Evolutionary conservation across 257 asterid species (phyloP), one percentile per base, ranked within the genome.

Genomic region (Solanum etuberosum): DNA sequence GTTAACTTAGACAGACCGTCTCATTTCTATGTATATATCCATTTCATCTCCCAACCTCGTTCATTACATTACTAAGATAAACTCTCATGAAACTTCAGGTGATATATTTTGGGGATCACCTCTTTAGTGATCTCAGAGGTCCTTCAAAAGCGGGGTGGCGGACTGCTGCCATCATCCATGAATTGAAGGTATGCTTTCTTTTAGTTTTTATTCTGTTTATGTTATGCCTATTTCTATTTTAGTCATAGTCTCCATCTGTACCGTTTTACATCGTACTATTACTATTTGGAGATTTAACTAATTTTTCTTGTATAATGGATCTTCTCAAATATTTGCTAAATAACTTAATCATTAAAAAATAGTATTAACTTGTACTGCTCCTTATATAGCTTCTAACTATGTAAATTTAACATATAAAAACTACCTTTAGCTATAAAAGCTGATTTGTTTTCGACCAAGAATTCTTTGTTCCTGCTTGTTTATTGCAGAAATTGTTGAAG

Each of bases 91-190:
- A 73, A 84, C 74, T 15, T 68, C 87, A 97, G 99, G 99, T 97
- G 92, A 97, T 97, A 90, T 97, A 97, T 92, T 97, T 96, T 90
- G 99, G 99, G 86, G 99, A 97, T 88, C 99, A 97, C 92, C 92
- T 97, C 40, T 97, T 97, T 91, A 97, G 98, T 88, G 99, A 97
- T 91, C 95, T 96, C 68, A 92, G 99, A 89, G 99, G 99, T 86
- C 99, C 99, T 90, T 95, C 99, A 83, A 96, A 94, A 91, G 93
- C 99, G 12, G 99, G 99, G 73, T 97, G 99, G 99, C 96, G 94
- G 80, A 97, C 99, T 61, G 99, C 98, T 87, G 99, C 99, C 46
- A 96, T 97, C 86, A 89, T 97, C 92, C 99, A 95, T 67, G 99
- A 97, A 90, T 89, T 97, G 91, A 98, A 93, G 93, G 99, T 96